phyloP scores from a whole-genome alignment of 352 stramenopile species.

The Phytopythium chamaehyphon region DNA sequence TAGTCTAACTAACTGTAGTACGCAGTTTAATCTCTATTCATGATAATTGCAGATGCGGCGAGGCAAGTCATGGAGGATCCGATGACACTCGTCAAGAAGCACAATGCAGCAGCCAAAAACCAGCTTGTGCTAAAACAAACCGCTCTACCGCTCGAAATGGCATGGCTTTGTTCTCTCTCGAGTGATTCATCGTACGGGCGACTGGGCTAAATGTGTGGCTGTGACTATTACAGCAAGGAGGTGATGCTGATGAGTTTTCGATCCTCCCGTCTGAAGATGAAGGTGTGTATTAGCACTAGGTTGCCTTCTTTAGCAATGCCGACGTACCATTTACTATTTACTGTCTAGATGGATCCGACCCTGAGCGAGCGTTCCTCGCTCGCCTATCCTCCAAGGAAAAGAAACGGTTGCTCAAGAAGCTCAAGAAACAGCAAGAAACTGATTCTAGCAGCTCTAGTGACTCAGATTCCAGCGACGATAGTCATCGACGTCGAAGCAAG shows the following conservation, averaged over 20 bases:
- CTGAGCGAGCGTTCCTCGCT: conserved; percentile 46
- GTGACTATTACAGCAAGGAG: conserved; percentile 15
- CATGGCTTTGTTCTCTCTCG: conserved; percentile 7
- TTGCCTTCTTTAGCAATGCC: background rate
- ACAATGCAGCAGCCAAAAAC: conserved; percentile 43
- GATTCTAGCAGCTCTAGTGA: background rate
- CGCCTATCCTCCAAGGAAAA: conserved; percentile 68
- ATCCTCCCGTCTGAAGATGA: conserved; percentile 73
- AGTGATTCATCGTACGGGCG: too few relatives aligned
- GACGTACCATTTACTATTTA: background rate
- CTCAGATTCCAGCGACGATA: background rate
- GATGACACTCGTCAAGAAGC: conserved; percentile 60
- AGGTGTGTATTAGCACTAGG: conserved; percentile 1
- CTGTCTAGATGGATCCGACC: conserved; percentile 13
- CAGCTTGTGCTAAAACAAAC: conserved; percentile 50
- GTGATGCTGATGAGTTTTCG: conserved; percentile 35
- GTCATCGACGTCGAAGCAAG: background rate
- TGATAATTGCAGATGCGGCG: conserved; percentile 41
- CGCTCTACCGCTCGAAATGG: conserved; percentile 72
- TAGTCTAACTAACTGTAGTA: too few relatives aligned
- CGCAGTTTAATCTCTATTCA: too few relatives aligned
- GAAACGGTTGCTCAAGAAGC: conserved; percentile 14
- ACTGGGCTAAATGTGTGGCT: background rate
- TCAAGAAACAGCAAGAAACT: background rate
- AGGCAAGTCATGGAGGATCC: conserved; percentile 71